Percentiles rank a stretch among this genome's conserved stretches.
Conservation (phyloP, 1,139 yeast species). For the Torulaspora globosa region DNA sequence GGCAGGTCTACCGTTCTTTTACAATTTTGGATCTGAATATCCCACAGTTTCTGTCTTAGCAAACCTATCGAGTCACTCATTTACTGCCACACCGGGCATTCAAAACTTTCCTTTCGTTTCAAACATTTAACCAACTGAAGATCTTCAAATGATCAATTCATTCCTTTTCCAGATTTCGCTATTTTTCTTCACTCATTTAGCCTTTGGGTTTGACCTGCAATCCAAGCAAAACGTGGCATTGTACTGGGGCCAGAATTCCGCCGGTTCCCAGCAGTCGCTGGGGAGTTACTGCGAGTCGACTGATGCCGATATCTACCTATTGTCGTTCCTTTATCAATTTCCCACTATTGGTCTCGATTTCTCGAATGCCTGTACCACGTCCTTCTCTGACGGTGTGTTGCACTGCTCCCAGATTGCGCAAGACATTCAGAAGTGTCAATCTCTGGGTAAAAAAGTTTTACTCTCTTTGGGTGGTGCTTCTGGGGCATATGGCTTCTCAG, state of each 20-base stretch:
- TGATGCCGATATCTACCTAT: slow-evolving; percentile 64
- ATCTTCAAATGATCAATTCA: slow-evolving; percentile 12
- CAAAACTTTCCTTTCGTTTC: neutral
- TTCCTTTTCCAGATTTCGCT: slow-evolving; percentile 8
- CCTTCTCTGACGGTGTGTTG: slow-evolving; percentile 52
- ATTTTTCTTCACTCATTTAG: slow-evolving; percentile 5
- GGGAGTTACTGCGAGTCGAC: slow-evolving; percentile 64
- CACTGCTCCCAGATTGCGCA: slow-evolving; percentile 62
- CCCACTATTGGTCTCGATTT: slow-evolving; percentile 61
- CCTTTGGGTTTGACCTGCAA: slow-evolving; percentile 42
- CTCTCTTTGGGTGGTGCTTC: slow-evolving; percentile 86
- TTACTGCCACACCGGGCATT: slow-evolving; percentile 2
- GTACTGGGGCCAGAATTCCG: slow-evolving; percentile 91
- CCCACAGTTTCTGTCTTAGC: neutral
- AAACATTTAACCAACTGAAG: slow-evolving; percentile 1
- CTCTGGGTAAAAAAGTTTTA: slow-evolving; percentile 67
- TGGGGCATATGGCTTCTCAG: slow-evolving; percentile 70
- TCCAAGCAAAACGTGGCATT: slow-evolving; percentile 63
- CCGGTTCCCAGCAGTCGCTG: slow-evolving; percentile 64
- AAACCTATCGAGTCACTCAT: slow-evolving; percentile 3
- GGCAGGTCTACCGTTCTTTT: neutral
- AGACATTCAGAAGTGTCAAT: slow-evolving; percentile 82
- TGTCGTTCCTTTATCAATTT: slow-evolving; percentile 66
- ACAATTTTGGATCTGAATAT: neutral
- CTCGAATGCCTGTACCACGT: slow-evolving; percentile 59